Evolutionary conservation across 345 rosid species (phyloP), one percentile per base, ranked within the genome.

Genomic region (Noccaea bulbosa): DNA sequence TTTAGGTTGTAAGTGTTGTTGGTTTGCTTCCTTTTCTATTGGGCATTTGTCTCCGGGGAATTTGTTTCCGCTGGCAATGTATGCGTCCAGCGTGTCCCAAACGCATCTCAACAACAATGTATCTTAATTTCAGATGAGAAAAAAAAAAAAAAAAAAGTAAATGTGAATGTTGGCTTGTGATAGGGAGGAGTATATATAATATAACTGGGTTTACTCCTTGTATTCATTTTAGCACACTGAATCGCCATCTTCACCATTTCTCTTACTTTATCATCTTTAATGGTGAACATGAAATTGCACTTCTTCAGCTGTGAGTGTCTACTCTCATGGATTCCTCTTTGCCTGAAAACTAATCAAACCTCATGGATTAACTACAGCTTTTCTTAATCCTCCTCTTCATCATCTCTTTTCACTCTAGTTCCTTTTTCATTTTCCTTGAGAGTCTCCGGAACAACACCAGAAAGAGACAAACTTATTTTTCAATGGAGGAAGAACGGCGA

Each of bases 381-480:
- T 3, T 54, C 70, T 54, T 64, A 64, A 54, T 5, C 39, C 10
- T 22, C 39, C 11, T 33, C 14, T 2, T 39, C 39, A 14, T 10
- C 50, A 7, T 43, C 46, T 33, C 32, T 3, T 35, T 4, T 35
- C 38, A 35, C 9, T n/a, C 17, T 4, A 27, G 3, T 27, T 14
- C 15, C 6, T 1, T 27, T 41, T 54, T 8, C 38, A 3, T 30
- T 30, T 12, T 8, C 34, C 22, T 20, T 20, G 22, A 20, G 22
- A 10, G n/a, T 27, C 38, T 1, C 16, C 16, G 7, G 10, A 5
- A 24, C 14, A 53, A 10, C 8, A 39, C 22, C 54, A 81, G 66
- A 92, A 90, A 27, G 30, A 27, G 30, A 27, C 30, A 27, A 27
- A 27, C 30, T 4, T 27, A 27, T 27, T 2, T 2, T 27, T 4